Evolutionary conservation across 768 basidiomycete genomes (phyloP).

Genomic region (Wakefieldia striispora): DNA sequence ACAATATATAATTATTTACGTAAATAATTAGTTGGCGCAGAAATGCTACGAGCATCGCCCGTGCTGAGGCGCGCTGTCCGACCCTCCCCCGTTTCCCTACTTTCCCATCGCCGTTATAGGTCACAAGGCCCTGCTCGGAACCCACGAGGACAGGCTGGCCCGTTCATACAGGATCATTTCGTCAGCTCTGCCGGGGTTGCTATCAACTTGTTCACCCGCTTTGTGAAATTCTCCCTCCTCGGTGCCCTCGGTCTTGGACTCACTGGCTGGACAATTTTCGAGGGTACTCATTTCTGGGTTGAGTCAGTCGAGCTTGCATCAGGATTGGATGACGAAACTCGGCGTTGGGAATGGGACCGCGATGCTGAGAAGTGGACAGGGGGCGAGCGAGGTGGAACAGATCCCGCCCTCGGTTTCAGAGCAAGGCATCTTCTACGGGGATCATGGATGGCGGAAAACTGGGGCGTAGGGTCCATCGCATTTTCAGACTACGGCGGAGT

Average conservation of each 20-base stretch:
- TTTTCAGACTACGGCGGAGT: slow-evolving; percentile 33
- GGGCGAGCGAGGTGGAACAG: slow-evolving; percentile 62
- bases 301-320: slow-evolving; percentile 50
- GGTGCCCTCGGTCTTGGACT: slow-evolving; percentile 43
- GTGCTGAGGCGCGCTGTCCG: slow-evolving; percentile 8
- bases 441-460: slow-evolving; percentile 71
- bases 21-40: background rate
- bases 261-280: slow-evolving; percentile 48
- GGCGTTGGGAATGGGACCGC: slow-evolving; percentile 66
- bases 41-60: slow-evolving; percentile 14
- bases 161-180: slow-evolving; percentile 34
- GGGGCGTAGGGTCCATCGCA: slow-evolving; percentile 52
- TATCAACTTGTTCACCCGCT: slow-evolving; percentile 43
- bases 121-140: slow-evolving; percentile 14
- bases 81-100: background rate
- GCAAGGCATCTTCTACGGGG: slow-evolving; percentile 61
- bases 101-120: slow-evolving; percentile 12
- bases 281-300: slow-evolving; percentile 60
- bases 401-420: slow-evolving; percentile 60
- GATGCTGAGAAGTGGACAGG: slow-evolving; percentile 64
- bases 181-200: slow-evolving; percentile 37
- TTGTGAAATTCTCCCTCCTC: slow-evolving; percentile 49
- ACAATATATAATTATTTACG: background rate
- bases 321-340: slow-evolving; percentile 50
- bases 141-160: slow-evolving; percentile 5